A percentile compares a stretch with the other conserved stretches of the same genome.
These are phyloP conservation scores for Xylariaceae sp. DNA, from an alignment of 2,329 filamentous ascomycete species.

Conservation along the genomic window DNA sequence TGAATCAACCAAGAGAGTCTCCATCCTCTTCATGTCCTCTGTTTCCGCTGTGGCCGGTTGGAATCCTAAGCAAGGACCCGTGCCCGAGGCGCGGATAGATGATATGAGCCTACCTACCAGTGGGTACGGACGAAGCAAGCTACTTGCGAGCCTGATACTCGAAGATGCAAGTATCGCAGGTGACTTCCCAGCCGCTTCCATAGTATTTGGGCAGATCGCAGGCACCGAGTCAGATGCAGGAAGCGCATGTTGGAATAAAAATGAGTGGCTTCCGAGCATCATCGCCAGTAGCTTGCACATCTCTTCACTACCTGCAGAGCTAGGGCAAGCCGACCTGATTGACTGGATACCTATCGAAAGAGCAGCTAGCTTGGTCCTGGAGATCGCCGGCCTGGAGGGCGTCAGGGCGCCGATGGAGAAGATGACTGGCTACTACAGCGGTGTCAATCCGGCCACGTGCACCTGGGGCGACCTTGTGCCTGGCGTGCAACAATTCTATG, in stretches of 20 bases:
- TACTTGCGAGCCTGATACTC: conserved; percentile 32
- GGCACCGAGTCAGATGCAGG: conserved; percentile 25
- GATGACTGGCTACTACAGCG: too few species aligned
- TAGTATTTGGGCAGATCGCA: conserved; percentile 32
- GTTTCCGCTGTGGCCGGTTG: conserved; percentile 23
- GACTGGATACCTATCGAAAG: too few species aligned
- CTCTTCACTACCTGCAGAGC: too few species aligned
- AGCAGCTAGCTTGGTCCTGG: too few species aligned
- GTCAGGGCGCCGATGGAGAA: too few species aligned
- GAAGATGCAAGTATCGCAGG: conserved; percentile 26
- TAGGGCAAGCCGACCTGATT: too few species aligned
- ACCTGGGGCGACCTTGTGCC: too few species aligned
- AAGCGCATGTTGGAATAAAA: conserved; percentile 27
- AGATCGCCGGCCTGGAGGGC: too few species aligned
- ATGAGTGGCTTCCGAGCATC: conserved; percentile 36
- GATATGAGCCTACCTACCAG: conserved; percentile 21
- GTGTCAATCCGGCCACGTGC: too few species aligned
- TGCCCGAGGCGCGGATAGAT: conserved; percentile 20
- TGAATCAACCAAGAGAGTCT: conserved; percentile 22
- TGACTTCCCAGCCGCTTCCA: conserved; percentile 19
- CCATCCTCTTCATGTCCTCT: conserved; percentile 32
- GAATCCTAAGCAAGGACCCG: conserved; percentile 1
- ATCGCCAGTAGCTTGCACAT: too few species aligned
- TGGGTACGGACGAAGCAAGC: conserved; percentile 33
- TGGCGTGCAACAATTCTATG: too few species aligned